Percentiles rank a stretch among this genome's conserved stretches.
phyloP scores from a whole-genome alignment of 805 yeast species.

The Candida dendrica region DNA sequence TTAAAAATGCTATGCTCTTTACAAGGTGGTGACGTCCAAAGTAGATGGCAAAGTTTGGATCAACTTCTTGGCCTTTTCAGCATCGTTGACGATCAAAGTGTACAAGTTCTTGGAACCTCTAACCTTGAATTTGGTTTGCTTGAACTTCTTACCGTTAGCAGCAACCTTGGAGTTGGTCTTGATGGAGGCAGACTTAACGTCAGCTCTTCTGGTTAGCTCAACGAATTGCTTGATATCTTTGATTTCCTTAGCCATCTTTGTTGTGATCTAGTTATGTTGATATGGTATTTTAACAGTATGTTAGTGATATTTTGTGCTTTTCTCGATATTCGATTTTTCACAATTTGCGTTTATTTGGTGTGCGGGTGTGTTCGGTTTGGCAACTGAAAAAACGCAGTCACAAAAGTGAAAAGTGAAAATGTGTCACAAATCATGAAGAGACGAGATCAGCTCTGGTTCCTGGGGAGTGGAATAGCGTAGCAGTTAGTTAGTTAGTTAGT shows the following conservation, averaged over 20 bases:
- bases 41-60: conserved; percentile 96
- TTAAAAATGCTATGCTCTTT: conserved; percentile 14
- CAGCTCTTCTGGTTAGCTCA: conserved; percentile 93
- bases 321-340: neutral
- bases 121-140: conserved; percentile 98
- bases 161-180: conserved; percentile 84
- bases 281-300: neutral
- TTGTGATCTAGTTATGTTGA: conserved; percentile 1
- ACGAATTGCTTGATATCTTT: conserved; percentile 96
- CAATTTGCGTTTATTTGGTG: neutral
- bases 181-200: conserved; percentile 88
- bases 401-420: neutral
- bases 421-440: too few relatives aligned
- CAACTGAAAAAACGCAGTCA: conserved; percentile 6
- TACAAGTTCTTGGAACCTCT: conserved; percentile 93
- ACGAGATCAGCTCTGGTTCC: too few relatives aligned
- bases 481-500: too few relatives aligned
- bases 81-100: conserved; percentile 93
- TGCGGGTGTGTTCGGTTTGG: neutral
- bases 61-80: conserved; percentile 95
- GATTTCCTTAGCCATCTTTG: conserved; percentile 55
- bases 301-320: conserved; percentile 1
- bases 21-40: conserved; percentile 56
- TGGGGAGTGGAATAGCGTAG: too few relatives aligned
- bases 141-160: conserved; percentile 75